These are phyloP conservation scores for Aspergillus mulundensis DNA, from an alignment of 495 filamentous ascomycete genomes.

Conservation along the genomic window DNA sequence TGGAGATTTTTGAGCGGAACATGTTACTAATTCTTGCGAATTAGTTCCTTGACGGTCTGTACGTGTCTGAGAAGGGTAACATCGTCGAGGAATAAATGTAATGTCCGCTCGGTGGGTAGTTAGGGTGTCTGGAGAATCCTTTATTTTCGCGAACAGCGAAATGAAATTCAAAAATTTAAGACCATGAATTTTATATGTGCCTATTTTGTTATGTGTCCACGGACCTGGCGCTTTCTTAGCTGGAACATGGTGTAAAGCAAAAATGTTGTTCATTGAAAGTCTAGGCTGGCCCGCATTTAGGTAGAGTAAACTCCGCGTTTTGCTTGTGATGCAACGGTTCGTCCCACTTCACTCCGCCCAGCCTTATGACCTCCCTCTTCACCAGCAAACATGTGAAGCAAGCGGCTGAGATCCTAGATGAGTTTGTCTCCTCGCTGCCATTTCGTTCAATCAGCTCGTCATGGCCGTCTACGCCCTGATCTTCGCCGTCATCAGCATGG, in stretches of 20 bases:
- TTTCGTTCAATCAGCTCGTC: conserved; percentile 18
- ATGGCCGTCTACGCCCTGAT: conserved; percentile 32
- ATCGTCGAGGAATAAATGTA: conserved; percentile 66
- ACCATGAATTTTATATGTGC: conserved; percentile 35
- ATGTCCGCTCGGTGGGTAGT: conserved; percentile 31
- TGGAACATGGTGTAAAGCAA: conserved; percentile 26
- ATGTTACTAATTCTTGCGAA: conserved; percentile 26
- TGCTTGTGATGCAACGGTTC: neutral
- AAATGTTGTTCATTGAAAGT: conserved; percentile 16
- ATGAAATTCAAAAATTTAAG: conserved; percentile 39
- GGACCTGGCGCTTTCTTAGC: conserved; percentile 29
- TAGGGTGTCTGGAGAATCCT: conserved; percentile 35
- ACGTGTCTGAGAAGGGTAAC: conserved; percentile 97
- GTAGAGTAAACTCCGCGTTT: neutral
- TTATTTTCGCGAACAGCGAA: conserved; percentile 45
- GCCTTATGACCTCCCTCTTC: neutral
- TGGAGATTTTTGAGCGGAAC: neutral
- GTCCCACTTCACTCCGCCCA: neutral
- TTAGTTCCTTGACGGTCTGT: conserved; percentile 99
- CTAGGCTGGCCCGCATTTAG: neutral
- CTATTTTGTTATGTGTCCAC: conserved; percentile 22
- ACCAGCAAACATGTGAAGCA: conserved; percentile 36
- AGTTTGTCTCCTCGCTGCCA: neutral
- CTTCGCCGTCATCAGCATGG: conserved; percentile 48
- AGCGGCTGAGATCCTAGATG: neutral